These are phyloP conservation scores for Nymphaea colorata DNA, from an alignment of 164 flowering plant species.

Conservation along the genomic window DNA sequence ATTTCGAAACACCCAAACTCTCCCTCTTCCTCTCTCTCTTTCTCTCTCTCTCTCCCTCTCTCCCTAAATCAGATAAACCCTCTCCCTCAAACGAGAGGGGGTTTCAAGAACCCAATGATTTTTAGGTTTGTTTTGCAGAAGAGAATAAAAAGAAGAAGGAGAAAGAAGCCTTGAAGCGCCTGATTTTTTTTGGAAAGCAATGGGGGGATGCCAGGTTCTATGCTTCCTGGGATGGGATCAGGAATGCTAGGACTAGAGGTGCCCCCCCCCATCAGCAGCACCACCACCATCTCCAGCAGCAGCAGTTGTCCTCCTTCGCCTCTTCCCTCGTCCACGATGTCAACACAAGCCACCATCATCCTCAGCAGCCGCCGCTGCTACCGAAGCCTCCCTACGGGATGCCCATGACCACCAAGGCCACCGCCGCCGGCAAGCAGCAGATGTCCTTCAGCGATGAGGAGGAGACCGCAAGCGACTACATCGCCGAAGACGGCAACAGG, in stretches of 20 bases:
- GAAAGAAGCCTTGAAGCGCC: too few relatives aligned
- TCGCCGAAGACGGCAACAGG: slow-evolving; percentile 7
- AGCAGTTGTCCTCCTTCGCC: slow-evolving; percentile 4
- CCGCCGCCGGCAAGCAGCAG: background rate
- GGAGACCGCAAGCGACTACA: background rate
- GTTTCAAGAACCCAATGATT: too few relatives aligned
- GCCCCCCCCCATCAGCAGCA: slow-evolving; percentile 9
- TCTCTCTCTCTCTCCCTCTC: too few relatives aligned
- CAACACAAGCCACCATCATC: background rate
- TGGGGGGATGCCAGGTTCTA: too few relatives aligned
- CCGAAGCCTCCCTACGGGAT: slow-evolving; percentile 5
- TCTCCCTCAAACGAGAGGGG: too few relatives aligned
- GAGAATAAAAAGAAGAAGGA: too few relatives aligned
- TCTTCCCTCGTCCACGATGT: background rate
- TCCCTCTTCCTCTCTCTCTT: too few relatives aligned
- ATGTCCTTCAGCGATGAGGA: background rate
- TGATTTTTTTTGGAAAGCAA: too few relatives aligned
- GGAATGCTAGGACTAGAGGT: slow-evolving; percentile 23
- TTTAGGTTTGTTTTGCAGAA: too few relatives aligned
- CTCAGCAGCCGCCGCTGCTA: slow-evolving; percentile 4
- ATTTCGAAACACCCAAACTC: background rate
- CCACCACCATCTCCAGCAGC: slow-evolving; percentile 9
- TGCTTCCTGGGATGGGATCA: slow-evolving; percentile 5
- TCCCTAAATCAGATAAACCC: too few relatives aligned
- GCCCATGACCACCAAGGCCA: background rate